Percentiles rank a stretch among this genome's conserved stretches.
Conservation (phyloP, 192 early-diverging fungal genomes). For the Coemansia sp. region DNA sequence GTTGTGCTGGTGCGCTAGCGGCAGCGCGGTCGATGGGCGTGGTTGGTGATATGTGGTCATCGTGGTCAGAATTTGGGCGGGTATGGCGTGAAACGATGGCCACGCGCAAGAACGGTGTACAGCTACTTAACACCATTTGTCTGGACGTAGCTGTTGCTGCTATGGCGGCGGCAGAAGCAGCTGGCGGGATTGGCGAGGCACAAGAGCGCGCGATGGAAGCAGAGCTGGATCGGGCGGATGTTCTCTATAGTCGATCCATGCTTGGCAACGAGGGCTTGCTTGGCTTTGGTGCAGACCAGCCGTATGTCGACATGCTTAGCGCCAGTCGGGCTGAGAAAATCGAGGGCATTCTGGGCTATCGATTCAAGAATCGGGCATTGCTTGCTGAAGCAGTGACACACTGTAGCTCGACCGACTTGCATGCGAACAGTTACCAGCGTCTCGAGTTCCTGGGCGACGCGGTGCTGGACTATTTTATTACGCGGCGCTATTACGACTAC, state of each 20-base stretch:
- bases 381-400: slow-evolving; percentile 86
- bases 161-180: not conserved
- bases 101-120: slow-evolving; percentile 19
- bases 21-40: slow-evolving; percentile 61
- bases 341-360: slow-evolving; percentile 58
- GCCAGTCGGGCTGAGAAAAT: slow-evolving; percentile 12
- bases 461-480: slow-evolving; percentile 77
- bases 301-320: not conserved
- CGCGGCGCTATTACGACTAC: slow-evolving; percentile 71
- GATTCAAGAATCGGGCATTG: slow-evolving; percentile 67
- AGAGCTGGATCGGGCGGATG: slow-evolving; percentile 36
- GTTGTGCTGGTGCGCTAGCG: slow-evolving; percentile 56
- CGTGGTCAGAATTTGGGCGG: slow-evolving; percentile 31
- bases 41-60: slow-evolving; percentile 25
- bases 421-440: slow-evolving; percentile 79
- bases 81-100: slow-evolving; percentile 24
- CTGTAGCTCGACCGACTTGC: slow-evolving; percentile 62
- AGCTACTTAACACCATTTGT: slow-evolving; percentile 18
- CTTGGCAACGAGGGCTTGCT: not conserved
- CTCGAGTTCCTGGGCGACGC: slow-evolving; percentile 89
- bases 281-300: not conserved
- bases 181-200: not conserved
- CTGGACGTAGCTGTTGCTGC: not conserved
- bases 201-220: slow-evolving; percentile 27
- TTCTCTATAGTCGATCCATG: slow-evolving; percentile 18